phyloP scores from a whole-genome alignment of 2,329 filamentous ascomycete genomes.

The Monosporascus sp. region DNA sequence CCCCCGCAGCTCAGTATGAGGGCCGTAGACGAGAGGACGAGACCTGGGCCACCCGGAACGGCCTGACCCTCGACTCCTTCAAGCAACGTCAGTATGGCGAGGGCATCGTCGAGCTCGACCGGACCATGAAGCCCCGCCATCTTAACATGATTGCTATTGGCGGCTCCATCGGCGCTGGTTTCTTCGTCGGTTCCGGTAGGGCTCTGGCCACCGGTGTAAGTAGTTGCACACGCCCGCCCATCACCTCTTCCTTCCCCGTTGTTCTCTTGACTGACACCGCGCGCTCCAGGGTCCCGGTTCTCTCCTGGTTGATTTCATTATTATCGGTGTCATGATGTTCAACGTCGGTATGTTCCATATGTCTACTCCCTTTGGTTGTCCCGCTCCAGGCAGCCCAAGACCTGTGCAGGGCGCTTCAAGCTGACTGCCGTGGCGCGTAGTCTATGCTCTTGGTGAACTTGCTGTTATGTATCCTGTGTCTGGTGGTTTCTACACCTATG shows the following conservation, averaged over 20 bases:
- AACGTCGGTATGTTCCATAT: constrained; percentile 37
- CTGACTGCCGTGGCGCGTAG: constrained; percentile 16
- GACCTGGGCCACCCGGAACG: constrained; percentile 33
- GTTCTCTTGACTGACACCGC: constrained; percentile 2
- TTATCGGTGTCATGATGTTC: constrained; percentile 57
- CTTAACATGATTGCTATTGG: constrained; percentile 51
- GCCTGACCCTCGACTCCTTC: constrained; percentile 37
- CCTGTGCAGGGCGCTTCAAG: background rate
- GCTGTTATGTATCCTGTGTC: constrained; percentile 46
- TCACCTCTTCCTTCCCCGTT: background rate
- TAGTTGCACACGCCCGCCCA: background rate
- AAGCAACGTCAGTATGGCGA: constrained; percentile 31
- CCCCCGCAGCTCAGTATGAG: constrained; percentile 7
- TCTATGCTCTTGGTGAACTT: constrained; percentile 53
- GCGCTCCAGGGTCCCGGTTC: constrained; percentile 34
- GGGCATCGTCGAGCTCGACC: constrained; percentile 33
- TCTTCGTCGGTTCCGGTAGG: constrained; percentile 55
- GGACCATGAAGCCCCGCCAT: constrained; percentile 42
- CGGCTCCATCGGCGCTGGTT: constrained; percentile 55
- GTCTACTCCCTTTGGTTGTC: constrained; percentile 1
- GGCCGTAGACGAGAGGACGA: constrained; percentile 18
- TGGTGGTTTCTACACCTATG: constrained; percentile 47
- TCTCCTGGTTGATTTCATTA: constrained; percentile 44
- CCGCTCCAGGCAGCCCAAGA: background rate
- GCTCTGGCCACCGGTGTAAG: constrained; percentile 42